Evolutionary conservation across 805 yeast genomes (phyloP).

Genomic region (Saccharomyces paradoxus): DNA sequence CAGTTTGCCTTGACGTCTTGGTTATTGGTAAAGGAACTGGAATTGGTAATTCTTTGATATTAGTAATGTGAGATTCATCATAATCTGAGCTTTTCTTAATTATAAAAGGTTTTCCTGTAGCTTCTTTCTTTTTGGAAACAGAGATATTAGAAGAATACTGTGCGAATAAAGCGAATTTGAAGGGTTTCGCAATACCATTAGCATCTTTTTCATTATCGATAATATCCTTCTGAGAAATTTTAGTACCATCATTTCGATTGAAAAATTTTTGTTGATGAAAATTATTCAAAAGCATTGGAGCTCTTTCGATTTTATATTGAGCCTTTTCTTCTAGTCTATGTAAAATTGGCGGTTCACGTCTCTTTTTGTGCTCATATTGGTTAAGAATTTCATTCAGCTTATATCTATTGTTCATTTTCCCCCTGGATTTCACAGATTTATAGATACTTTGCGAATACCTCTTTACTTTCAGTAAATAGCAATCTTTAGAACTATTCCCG

Average conservation of each 20-base stretch:
- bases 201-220: background rate
- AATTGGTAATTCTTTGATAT: slow-evolving; percentile 18
- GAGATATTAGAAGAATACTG: background rate
- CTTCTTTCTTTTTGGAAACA: background rate
- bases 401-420: slow-evolving; percentile 29
- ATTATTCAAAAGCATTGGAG: slow-evolving; percentile 10
- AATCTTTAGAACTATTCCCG: slow-evolving; percentile 41
- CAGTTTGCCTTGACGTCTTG: background rate
- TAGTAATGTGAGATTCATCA: slow-evolving; percentile 20
- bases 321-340: slow-evolving; percentile 9
- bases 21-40: slow-evolving; percentile 13
- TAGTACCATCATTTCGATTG: background rate
- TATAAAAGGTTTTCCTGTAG: slow-evolving; percentile 2
- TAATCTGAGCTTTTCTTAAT: slow-evolving; percentile 8
- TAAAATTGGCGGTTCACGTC: slow-evolving; percentile 25
- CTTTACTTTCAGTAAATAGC: slow-evolving; percentile 52
- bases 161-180: background rate
- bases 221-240: background rate
- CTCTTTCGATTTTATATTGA: slow-evolving; percentile 14
- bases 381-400: slow-evolving; percentile 32
- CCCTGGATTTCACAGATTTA: slow-evolving; percentile 41
- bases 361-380: slow-evolving; percentile 19
- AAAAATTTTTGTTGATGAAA: slow-evolving; percentile 3
- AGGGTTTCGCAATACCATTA: background rate
- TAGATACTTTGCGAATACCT: slow-evolving; percentile 52